Percentiles rank a stretch among this genome's conserved stretches.
Conservation (phyloP, 2,329 filamentous ascomycete genomes). For the Fusarium newnesense region DNA sequence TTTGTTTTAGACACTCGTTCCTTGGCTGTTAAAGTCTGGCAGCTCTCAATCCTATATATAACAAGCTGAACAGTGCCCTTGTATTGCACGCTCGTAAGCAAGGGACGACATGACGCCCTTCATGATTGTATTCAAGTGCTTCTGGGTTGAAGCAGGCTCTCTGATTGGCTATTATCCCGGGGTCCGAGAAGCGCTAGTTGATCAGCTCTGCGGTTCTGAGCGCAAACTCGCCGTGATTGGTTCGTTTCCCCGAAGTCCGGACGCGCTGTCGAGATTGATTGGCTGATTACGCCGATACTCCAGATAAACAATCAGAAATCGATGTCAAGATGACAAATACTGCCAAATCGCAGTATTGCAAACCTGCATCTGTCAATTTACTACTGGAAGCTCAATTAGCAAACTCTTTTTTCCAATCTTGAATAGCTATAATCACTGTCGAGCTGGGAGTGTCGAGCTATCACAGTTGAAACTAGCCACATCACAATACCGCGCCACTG, state of each 20-base stretch:
- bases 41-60: neutral
- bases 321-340: neutral
- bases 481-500: neutral
- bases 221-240: neutral
- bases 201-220: rapidly evolving
- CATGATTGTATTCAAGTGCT: rapidly evolving
- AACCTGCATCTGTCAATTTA: rapidly evolving
- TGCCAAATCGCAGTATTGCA: neutral
- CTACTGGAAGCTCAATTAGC: neutral
- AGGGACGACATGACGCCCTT: neutral
- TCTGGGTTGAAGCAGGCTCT: rapidly evolving
- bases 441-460: neutral
- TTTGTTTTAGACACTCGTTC: neutral
- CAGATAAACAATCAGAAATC: neutral
- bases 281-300: neutral
- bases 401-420: neutral
- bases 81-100: neutral
- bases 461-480: neutral
- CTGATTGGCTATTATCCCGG: neutral
- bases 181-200: rapidly evolving
- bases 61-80: neutral
- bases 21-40: neutral
- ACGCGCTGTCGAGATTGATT: rapidly evolving
- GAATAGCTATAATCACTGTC: neutral
- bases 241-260: rapidly evolving